Evolutionary conservation across 768 basidiomycete genomes (phyloP).

Genomic region (Boletus tomentosulus): DNA sequence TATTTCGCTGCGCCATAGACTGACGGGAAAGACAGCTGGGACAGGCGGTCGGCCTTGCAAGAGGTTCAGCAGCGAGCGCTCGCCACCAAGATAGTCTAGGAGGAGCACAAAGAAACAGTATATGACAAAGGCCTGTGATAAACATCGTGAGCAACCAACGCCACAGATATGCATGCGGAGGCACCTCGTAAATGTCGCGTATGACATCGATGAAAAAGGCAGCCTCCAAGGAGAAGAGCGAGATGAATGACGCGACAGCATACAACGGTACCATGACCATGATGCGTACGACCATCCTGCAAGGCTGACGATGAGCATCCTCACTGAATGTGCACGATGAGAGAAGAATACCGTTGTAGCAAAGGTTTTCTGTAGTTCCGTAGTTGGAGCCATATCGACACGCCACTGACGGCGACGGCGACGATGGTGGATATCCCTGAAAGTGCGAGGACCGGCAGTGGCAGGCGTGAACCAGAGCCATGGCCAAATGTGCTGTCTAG

Average conservation of each 20-base stretch:
- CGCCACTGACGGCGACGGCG: slow-evolving; percentile 68
- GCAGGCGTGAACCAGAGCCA: slow-evolving; percentile 60
- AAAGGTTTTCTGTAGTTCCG: slow-evolving; percentile 83
- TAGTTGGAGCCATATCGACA: slow-evolving; percentile 76
- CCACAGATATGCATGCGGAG: slow-evolving; percentile 14
- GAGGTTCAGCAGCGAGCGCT: slow-evolving; percentile 87
- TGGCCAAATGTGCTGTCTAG: slow-evolving; percentile 24
- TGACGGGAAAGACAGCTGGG: slow-evolving; percentile 81
- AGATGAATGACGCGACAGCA: slow-evolving; percentile 85
- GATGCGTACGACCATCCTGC: slow-evolving; percentile 87
- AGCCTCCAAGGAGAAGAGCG: slow-evolving; percentile 88
- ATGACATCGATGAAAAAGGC: slow-evolving; percentile 96
- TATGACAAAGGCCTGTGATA: slow-evolving; percentile 79
- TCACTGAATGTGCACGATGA: background rate
- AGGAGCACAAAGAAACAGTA: slow-evolving; percentile 88
- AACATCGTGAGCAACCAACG: background rate
- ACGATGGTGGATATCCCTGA: slow-evolving; percentile 62
- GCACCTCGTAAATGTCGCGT: slow-evolving; percentile 93
- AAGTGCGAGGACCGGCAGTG: slow-evolving; percentile 52
- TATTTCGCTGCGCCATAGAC: slow-evolving; percentile 76
- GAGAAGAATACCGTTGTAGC: slow-evolving; percentile 58
- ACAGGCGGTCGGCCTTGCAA: slow-evolving; percentile 90
- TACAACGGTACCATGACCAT: slow-evolving; percentile 98
- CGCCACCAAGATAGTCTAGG: slow-evolving; percentile 84
- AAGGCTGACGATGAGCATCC: slow-evolving; percentile 5